Evolutionary conservation across 2,329 filamentous ascomycete genomes (phyloP).

Genomic region (Aspergillus ibericus): DNA sequence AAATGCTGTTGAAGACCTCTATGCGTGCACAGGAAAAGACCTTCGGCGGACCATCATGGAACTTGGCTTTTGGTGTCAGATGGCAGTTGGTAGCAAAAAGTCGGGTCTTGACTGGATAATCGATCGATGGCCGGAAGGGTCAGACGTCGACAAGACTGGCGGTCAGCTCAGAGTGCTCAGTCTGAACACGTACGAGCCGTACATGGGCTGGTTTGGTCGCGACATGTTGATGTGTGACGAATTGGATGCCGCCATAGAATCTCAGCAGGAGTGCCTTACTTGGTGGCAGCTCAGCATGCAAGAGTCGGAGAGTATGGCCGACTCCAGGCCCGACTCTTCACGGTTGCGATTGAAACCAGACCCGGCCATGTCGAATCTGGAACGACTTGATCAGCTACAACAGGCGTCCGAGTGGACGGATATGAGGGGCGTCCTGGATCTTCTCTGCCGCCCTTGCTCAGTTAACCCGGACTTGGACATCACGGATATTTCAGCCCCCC

Average conservation of each 20-base stretch:
- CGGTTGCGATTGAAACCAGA: conserved; percentile 3
- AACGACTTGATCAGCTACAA: conserved; percentile 29
- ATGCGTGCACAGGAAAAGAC: conserved; percentile 67
- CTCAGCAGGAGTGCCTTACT: conserved; percentile 64
- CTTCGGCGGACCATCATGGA: conserved; percentile 79
- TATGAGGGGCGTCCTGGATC: conserved; percentile 38
- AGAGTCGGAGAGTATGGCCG: conserved; percentile 52
- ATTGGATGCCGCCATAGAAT: conserved; percentile 59
- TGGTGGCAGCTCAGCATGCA: conserved; percentile 67
- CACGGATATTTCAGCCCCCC: conserved; percentile 65
- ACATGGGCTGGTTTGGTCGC: conserved; percentile 74
- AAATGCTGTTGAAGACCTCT: conserved; percentile 67
- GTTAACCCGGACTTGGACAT: conserved; percentile 38
- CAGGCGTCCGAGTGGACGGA: conserved; percentile 34
- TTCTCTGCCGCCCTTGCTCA: conserved; percentile 32
- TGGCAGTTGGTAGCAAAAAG: conserved; percentile 84
- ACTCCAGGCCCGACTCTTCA: conserved; percentile 22
- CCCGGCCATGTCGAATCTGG: conserved; percentile 16
- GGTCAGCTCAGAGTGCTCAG: conserved; percentile 76
- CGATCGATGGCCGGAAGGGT: conserved; percentile 70
- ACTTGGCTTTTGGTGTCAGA: conserved; percentile 95
- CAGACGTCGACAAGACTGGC: conserved; percentile 66
- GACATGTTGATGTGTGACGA: conserved; percentile 52
- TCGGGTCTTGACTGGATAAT: conserved; percentile 90
- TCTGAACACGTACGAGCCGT: conserved; percentile 70